These are phyloP conservation scores for Rhizopogon roseolus DNA, from an alignment of 768 basidiomycete genomes.

Conservation along the genomic window DNA sequence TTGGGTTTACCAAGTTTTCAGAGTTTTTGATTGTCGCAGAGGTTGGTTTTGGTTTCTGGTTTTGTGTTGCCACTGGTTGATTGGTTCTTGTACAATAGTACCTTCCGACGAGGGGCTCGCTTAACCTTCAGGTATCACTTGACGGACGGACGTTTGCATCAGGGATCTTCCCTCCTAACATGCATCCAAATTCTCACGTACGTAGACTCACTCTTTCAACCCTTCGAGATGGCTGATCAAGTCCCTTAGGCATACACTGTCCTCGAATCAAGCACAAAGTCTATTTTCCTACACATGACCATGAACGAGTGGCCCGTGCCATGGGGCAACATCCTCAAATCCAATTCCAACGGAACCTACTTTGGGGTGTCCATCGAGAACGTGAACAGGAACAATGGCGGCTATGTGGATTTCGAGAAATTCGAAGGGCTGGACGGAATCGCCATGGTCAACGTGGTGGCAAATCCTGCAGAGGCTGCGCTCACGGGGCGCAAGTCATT, in stretches of 20 bases:
- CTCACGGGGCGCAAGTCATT: slow-evolving; percentile 70
- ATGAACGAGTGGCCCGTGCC: slow-evolving; percentile 72
- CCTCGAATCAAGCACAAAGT: slow-evolving; percentile 88
- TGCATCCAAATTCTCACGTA: slow-evolving; percentile 89
- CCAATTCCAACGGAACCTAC: slow-evolving; percentile 98
- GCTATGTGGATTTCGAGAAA: slow-evolving; percentile 98
- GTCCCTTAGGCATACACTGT: slow-evolving; percentile 77
- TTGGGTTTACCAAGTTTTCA: slow-evolving; percentile 95
- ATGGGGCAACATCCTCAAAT: slow-evolving; percentile 92
- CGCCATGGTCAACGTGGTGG: slow-evolving; percentile 86
- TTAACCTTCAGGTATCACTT: slow-evolving; percentile 89
- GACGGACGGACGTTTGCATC: slow-evolving; percentile 83
- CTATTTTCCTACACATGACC: slow-evolving; percentile 95
- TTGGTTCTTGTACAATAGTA: slow-evolving; percentile 31
- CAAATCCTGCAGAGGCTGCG: slow-evolving; percentile 72
- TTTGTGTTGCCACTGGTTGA: slow-evolving; percentile 11
- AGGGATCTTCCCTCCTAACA: slow-evolving; percentile 85
- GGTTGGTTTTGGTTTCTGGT: slow-evolving; percentile 39
- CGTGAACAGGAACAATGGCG: slow-evolving; percentile 84
- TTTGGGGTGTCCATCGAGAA: slow-evolving; percentile 83
- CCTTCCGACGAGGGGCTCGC: slow-evolving; percentile 45
- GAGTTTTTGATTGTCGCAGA: slow-evolving; percentile 96
- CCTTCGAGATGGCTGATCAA: background rate
- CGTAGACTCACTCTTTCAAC: slow-evolving; percentile 20
- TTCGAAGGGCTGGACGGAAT: slow-evolving; percentile 95